Percentiles rank a stretch among this genome's conserved stretches.
Evolutionary conservation across 495 filamentous ascomycete species (phyloP).

Genomic region (Gamarada debralockiae): DNA sequence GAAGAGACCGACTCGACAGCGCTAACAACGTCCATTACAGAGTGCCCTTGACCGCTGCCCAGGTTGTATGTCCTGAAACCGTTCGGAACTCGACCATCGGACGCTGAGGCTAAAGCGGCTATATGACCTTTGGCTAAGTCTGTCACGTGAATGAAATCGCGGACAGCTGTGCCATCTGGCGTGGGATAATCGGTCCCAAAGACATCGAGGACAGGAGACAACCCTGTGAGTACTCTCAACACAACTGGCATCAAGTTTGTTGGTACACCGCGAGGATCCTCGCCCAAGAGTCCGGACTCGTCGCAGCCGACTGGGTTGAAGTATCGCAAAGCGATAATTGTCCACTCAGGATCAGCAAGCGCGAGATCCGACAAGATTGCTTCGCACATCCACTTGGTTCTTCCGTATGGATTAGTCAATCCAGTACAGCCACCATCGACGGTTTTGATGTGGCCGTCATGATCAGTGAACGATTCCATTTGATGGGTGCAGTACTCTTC

Average conservation of each 20-base stretch:
- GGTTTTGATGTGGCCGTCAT: constrained; percentile 34
- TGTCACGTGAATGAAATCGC: constrained; percentile 60
- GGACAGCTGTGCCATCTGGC: constrained; percentile 67
- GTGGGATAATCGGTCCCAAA: constrained; percentile 63
- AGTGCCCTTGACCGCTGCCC: constrained; percentile 47
- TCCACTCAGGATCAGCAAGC: constrained; percentile 54
- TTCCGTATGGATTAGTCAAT: constrained; percentile 61
- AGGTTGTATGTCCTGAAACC: constrained; percentile 52
- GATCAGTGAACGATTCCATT: constrained; percentile 46
- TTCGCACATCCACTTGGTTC: constrained; percentile 64
- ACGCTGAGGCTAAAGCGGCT: constrained; percentile 38
- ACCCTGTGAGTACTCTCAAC: constrained; percentile 52
- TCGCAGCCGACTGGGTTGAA: constrained; percentile 67
- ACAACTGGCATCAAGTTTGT: constrained; percentile 62
- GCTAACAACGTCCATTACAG: constrained; percentile 47
- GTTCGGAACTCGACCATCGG: constrained; percentile 16
- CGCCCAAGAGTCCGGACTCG: constrained; percentile 56
- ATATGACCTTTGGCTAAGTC: constrained; percentile 65
- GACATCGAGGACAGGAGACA: constrained; percentile 46
- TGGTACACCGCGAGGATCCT: constrained; percentile 55
- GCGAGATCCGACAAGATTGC: constrained; percentile 61
- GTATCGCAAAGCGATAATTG: constrained; percentile 59
- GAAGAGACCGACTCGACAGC: constrained; percentile 28
- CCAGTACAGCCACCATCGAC: constrained; percentile 39
- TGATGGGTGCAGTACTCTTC: no score